phyloP scores from a whole-genome alignment of 371 early-diverging fungal genomes.

The Circinella minor region DNA sequence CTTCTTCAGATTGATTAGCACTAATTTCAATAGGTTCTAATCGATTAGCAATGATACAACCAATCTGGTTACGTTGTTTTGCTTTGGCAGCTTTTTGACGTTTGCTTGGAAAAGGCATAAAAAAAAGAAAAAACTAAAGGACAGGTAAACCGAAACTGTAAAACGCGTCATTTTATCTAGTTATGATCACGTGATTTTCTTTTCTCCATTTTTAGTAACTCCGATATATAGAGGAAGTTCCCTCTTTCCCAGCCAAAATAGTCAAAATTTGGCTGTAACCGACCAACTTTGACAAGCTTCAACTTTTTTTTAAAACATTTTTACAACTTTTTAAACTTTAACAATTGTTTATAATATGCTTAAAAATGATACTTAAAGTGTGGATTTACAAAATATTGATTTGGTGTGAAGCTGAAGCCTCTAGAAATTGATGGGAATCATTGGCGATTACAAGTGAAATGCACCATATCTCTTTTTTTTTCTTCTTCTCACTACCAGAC shows the following conservation, averaged over 20 bases:
- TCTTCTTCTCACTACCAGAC: too few relatives aligned
- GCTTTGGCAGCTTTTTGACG: neutral
- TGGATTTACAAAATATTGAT: neutral
- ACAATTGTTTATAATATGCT: neutral
- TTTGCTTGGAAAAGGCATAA: neutral
- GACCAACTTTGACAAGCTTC: neutral
- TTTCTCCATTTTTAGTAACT: too few relatives aligned
- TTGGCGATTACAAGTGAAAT: conserved; percentile 1
- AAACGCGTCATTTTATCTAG: too few relatives aligned
- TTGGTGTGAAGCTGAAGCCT: neutral
- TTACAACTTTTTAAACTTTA: neutral
- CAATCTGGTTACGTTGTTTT: too few relatives aligned
- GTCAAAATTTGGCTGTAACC: neutral
- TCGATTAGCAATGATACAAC: too few relatives aligned
- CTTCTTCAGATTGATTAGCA: too few relatives aligned
- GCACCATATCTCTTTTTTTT: neutral
- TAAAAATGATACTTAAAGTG: conserved; percentile 7
- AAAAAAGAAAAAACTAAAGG: neutral
- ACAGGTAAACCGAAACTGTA: too few relatives aligned
- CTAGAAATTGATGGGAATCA: neutral
- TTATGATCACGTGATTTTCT: too few relatives aligned
- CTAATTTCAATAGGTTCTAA: too few relatives aligned
- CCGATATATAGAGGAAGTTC: too few relatives aligned
- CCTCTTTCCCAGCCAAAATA: neutral
- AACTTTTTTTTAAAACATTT: conserved; percentile 3